A percentile compares a stretch with the other conserved stretches of the same genome.
Evolutionary conservation across 1,284 basidiomycete genomes (phyloP).

Genomic region (Boletus subluridellus): DNA sequence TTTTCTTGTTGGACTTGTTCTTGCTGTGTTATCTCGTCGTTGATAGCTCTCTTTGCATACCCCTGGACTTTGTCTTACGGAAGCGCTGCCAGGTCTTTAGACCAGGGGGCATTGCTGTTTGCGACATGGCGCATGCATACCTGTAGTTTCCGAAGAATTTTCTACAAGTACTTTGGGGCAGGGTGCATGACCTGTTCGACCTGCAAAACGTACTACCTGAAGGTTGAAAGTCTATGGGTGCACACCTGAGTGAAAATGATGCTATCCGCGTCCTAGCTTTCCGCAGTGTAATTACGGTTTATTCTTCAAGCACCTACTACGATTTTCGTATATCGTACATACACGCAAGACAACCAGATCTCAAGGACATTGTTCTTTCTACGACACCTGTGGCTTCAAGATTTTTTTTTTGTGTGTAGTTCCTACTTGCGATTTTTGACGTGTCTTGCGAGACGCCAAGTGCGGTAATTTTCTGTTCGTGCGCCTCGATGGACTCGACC

Average conservation of each 20-base stretch:
- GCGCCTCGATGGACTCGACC: slow-evolving; percentile 12
- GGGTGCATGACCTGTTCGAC: neutral
- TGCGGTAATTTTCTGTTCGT: slow-evolving; percentile 15
- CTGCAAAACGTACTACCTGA: neutral
- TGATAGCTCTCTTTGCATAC: neutral
- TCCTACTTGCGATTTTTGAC: slow-evolving; percentile 17
- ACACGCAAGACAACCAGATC: no score
- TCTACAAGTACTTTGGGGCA: neutral
- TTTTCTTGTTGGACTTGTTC: slow-evolving; percentile 27
- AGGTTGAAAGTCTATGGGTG: neutral
- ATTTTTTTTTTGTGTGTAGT: no score
- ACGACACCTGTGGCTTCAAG: no score
- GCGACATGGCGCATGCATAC: neutral
- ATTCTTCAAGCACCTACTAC: no score
- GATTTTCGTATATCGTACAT: no score
- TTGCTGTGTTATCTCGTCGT: slow-evolving; percentile 21
- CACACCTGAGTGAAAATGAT: no score
- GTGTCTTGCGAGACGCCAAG: slow-evolving; percentile 22
- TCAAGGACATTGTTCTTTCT: no score
- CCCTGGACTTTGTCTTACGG: neutral
- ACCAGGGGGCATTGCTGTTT: neutral
- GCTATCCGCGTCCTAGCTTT: no score
- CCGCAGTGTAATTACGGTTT: no score
- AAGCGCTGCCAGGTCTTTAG: neutral
- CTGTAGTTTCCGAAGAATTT: neutral